Base-by-base conservation (phyloP, 352 stramenopile species). In the Stramenopiles sp. region DNA sequence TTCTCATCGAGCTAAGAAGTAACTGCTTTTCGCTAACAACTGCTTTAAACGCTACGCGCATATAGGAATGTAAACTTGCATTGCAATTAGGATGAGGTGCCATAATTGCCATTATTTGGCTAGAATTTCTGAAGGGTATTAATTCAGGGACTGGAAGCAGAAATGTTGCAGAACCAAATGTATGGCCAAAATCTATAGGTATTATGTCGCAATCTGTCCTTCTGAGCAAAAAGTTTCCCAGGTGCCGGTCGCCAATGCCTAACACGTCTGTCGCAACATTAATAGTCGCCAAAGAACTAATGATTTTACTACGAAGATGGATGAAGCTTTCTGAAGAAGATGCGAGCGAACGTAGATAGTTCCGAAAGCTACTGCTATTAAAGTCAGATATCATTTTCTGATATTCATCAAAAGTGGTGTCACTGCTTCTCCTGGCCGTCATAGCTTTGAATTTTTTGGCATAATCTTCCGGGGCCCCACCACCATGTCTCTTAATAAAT, bases 191-290 rank as follows among this genome's bases (percentile, higher is more conserved):
- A 82, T 96, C 92, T 39, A 96, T 96, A 44, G 90, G 90, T 75
- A 96, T 91, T 31, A 96, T 86, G 29, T 85, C 84, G 0, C 90
- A 91, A 30, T 84, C 84, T 4, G 81, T 81, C 44, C 90, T 84
- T 81, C 95, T 90, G 0, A 96, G 85, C 7, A 96, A 82, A 80
- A 95, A 95, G 80, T 96, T 96, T 80, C 96, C 92, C 76, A 96
- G 76, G 76, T 96, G 92, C 1, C 92, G 88, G 85, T 96, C 92
- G 14, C 92, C 92, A 75, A 96, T 95, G 29, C 92, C 92, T 0
- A 96, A 75, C 22, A 96, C 84, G 84, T 96, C 96, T 7, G 89
- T 90, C 75, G 88, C 94, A 8, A 91, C 87, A 82, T 86, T 95
- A 67, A 96, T 92, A 25, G 91, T 88, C 0, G 90, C 91, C 7